These are phyloP conservation scores for Candida tetrigidarum DNA, from an alignment of 1,139 yeast genomes.

Conservation along the genomic window DNA sequence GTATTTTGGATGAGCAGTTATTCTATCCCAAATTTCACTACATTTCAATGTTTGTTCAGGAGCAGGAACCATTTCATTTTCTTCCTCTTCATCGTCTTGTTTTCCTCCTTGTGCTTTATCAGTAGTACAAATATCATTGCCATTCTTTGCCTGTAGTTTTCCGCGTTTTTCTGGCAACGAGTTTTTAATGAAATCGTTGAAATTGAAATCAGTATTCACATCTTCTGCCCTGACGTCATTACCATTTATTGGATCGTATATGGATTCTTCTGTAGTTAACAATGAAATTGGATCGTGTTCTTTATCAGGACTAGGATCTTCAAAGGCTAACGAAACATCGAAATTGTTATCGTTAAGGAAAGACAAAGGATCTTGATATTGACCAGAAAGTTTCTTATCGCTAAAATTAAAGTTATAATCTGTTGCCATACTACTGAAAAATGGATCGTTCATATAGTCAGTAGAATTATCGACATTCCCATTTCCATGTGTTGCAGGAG, in stretches of 20 bases:
- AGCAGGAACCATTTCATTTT: conserved; percentile 33
- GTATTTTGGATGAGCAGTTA: conserved; percentile 91
- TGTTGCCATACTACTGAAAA: conserved; percentile 20
- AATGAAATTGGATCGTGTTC: conserved; percentile 38
- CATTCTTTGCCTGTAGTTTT: conserved; percentile 19
- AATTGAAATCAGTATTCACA: conserved; percentile 34
- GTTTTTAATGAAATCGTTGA: conserved; percentile 42
- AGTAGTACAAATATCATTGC: background rate
- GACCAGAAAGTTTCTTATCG: conserved; percentile 9
- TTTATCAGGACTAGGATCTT: conserved; percentile 18
- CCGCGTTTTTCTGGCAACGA: conserved; percentile 18
- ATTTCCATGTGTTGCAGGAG: conserved; percentile 18
- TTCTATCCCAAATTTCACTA: conserved; percentile 95
- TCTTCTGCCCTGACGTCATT: conserved; percentile 2
- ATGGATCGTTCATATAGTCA: conserved; percentile 32
- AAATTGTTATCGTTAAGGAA: conserved; percentile 52
- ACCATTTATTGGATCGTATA: conserved; percentile 59
- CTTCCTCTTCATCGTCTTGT: conserved; percentile 23
- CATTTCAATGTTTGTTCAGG: conserved; percentile 57
- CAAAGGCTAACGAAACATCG: conserved; percentile 55
- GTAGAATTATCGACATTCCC: conserved; percentile 6
- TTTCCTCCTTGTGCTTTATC: no score
- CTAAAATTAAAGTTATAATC: conserved; percentile 22
- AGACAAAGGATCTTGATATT: conserved; percentile 49
- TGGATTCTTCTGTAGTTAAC: conserved; percentile 65